Evolutionary conservation across 805 yeast genomes (phyloP), one percentile per base, ranked within the genome.

Genomic region (Candida yuanshanica): DNA sequence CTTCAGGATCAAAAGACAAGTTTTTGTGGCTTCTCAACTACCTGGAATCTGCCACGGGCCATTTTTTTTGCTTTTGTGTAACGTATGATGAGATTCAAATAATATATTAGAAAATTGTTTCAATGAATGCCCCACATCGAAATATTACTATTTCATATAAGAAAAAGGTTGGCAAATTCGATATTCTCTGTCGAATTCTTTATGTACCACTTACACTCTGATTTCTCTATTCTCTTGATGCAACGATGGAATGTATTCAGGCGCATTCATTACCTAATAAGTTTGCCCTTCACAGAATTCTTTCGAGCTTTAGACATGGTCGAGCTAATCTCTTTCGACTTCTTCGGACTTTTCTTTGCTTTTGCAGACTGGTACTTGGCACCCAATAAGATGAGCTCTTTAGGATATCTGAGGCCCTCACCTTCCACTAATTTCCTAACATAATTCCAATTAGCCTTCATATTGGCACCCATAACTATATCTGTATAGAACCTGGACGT

Each of bases 391-490:
- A 36, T 43, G 23, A 47, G 4, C 21, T 44, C 39, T 20, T 36
- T 26, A 5, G 48, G 48, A 14, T 39, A 27, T 6, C 16, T 33
- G 10, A 43, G 35, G 1, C 47, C 53, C 17, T 39, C 43, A 4
- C n/a, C 17, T 6, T 43, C 39, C 38, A 50, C 14, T 2, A 46
- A 13, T 14, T 13, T 20, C 32, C 26, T 37, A 4, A 50, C 32
- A n/a, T 29, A 33, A n/a, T 22, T 34, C 56, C 56, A 52, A 20
- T 52, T 44, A 18, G 45, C 47, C 21, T 22, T 45, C 1, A 9
- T 9, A 25, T 50, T 50, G 17, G 40, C 40, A 9, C 18, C 11
- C 1, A 18, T 20, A 2, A 36, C 33, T 25, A 31, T 22, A 17
- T 31, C 35, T 10, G 20, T 20, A 1, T 27, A 27, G 18, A 14